Evolutionary conservation across 345 rosid species (phyloP), one percentile per base, ranked within the genome.

Genomic region (Gossypium mustelinum): DNA sequence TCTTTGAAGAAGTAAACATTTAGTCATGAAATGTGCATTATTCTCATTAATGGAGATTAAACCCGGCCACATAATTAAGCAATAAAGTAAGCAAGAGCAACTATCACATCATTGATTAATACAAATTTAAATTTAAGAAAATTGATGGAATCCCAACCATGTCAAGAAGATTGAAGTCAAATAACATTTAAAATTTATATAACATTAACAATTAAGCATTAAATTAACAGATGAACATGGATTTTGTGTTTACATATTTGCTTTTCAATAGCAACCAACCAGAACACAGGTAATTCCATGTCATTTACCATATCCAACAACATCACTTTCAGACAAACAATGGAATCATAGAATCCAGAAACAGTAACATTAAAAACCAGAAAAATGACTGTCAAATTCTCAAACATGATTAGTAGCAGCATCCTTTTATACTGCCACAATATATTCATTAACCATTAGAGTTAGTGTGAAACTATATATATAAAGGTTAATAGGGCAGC

Each of bases 341-440:
- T 70, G 34, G 62, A 71, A 22, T 54, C 72, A 66, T 62, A 75
- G 41, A 68, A 73, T 41, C 66, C 69, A 39, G 48, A 75, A 79
- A 79, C 41, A 56, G 47, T 62, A 73, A 77, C 34, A 65, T 59
- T 59, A 78, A 77, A 73, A 79, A 68, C 81, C 73, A 77, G 70
- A 67, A 22, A 34, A 57, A 57, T 11, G 62, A 20, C 29, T 22
- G 62, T 57, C 79, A 70, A 66, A 45, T 47, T 77, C 62, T 71
- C 78, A 55, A 79, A 81, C 72, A 58, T 69, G 61, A 57, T 69
- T 77, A 55, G 74, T 20, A 59, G 83, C 85, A 78, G 80, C 44
- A 74, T 54, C 73, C 82, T 81, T 34, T 79, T 63, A 58, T 12
- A 51, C 86, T 44, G 79, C 82, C 68, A 60, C 81, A 18, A 55